Percentiles rank a stretch among this genome's conserved stretches.
These are phyloP conservation scores for Pyracantha coccinea DNA, from an alignment of 331 rosid species.

Conservation along the genomic window DNA sequence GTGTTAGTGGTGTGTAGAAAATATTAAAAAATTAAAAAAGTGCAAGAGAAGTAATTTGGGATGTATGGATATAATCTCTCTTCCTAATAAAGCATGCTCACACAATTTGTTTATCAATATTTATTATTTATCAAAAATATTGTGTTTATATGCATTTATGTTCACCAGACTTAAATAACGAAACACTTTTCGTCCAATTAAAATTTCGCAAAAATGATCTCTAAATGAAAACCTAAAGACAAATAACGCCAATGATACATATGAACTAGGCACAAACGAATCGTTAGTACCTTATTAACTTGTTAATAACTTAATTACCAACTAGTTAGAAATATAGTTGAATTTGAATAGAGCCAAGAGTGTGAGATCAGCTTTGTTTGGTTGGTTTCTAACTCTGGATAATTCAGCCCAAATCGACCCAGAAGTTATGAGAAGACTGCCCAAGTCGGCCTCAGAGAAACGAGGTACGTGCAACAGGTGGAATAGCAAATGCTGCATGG, in stretches of 20 bases:
- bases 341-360: background rate
- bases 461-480: background rate
- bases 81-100: background rate
- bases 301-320: too few relatives aligned
- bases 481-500: conserved; percentile 6
- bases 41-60: too few relatives aligned
- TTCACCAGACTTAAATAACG: background rate
- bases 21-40: too few relatives aligned
- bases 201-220: too few relatives aligned
- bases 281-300: too few relatives aligned
- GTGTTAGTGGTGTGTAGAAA: too few relatives aligned
- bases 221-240: background rate
- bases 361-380: background rate
- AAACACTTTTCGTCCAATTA: background rate
- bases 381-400: background rate
- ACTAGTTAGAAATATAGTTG: background rate
- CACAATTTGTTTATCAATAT: background rate
- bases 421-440: background rate
- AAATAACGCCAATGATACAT: background rate
- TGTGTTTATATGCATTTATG: background rate
- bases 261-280: too few relatives aligned
- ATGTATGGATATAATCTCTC: too few relatives aligned
- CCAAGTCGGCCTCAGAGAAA: background rate
- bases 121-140: too few relatives aligned
- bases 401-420: background rate